Evolutionary conservation across 2,329 filamentous ascomycete genomes (phyloP).

Genomic region (Cladosporium sp.): DNA sequence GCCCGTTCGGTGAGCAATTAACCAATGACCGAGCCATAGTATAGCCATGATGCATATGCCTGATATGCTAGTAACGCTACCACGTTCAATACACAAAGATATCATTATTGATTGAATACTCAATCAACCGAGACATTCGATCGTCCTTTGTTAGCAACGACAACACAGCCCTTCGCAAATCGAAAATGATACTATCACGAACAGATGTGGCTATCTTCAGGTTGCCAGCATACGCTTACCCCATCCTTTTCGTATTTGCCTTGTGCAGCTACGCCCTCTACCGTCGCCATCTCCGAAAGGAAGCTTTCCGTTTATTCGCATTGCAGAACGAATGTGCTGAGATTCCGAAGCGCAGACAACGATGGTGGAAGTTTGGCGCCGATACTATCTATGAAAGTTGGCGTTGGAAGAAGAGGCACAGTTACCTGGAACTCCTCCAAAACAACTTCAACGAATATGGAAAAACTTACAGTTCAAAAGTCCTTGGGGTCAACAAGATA

Average conservation of each 20-base stretch:
- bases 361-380: conserved; percentile 9
- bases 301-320: neutral
- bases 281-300: neutral
- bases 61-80: neutral
- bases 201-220: neutral
- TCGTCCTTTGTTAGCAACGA: neutral
- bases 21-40: neutral
- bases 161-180: neutral
- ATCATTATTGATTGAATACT: neutral
- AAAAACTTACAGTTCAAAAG: neutral
- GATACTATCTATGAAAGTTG: conserved; percentile 11
- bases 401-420: conserved; percentile 6
- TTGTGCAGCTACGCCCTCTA: neutral
- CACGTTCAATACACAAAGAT: neutral
- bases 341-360: conserved; percentile 2
- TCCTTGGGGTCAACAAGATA: conserved; percentile 4
- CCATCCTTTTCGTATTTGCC: neutral
- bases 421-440: conserved; percentile 11
- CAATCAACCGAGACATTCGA: neutral
- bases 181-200: neutral
- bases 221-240: neutral
- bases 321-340: neutral
- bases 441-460: conserved; percentile 12
- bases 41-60: neutral
- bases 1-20: neutral